These are phyloP conservation scores for Favolaschia claudopus DNA, from an alignment of 768 basidiomycete species.

Conservation along the genomic window DNA sequence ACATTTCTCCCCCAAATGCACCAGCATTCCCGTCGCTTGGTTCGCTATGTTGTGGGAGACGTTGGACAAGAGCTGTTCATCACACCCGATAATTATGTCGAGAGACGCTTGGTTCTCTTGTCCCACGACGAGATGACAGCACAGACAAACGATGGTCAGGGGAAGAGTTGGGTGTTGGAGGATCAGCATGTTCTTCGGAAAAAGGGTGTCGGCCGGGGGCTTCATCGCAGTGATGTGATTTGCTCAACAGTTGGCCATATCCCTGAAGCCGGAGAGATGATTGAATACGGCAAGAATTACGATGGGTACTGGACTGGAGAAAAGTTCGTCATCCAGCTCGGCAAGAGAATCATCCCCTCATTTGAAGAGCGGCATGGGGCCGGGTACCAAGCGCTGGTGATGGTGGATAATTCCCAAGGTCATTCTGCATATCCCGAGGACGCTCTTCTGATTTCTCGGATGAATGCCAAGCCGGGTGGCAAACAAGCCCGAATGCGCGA, in stretches of 20 bases:
- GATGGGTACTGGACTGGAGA: slow-evolving; percentile 39
- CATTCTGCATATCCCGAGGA: slow-evolving; percentile 46
- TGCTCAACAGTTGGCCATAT: slow-evolving; percentile 29
- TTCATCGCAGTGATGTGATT: slow-evolving; percentile 38
- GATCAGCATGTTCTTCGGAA: slow-evolving; percentile 31
- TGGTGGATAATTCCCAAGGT: slow-evolving; percentile 53
- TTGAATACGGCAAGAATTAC: slow-evolving; percentile 41
- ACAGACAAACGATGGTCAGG: slow-evolving; percentile 45
- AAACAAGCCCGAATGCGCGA: slow-evolving; percentile 43
- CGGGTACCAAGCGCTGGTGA: slow-evolving; percentile 42
- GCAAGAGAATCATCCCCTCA: slow-evolving; percentile 17
- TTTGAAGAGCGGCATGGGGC: slow-evolving; percentile 31
- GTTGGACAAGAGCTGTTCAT: background rate
- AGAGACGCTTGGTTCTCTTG: slow-evolving; percentile 35
- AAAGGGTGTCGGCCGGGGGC: slow-evolving; percentile 33
- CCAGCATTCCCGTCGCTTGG: background rate
- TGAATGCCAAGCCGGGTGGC: slow-evolving; percentile 48
- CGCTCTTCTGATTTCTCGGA: slow-evolving; percentile 41
- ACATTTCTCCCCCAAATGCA: slow-evolving; percentile 17
- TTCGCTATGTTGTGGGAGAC: slow-evolving; percentile 16
- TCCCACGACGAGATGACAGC: slow-evolving; percentile 51
- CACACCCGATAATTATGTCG: slow-evolving; percentile 24
- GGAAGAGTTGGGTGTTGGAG: slow-evolving; percentile 34
- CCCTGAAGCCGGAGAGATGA: slow-evolving; percentile 22
- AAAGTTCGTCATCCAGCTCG: slow-evolving; percentile 15